A percentile compares a stretch with the other conserved stretches of the same genome.
Evolutionary conservation across 2,329 filamentous ascomycete species (phyloP).

Genomic region (Claviceps sp.): DNA sequence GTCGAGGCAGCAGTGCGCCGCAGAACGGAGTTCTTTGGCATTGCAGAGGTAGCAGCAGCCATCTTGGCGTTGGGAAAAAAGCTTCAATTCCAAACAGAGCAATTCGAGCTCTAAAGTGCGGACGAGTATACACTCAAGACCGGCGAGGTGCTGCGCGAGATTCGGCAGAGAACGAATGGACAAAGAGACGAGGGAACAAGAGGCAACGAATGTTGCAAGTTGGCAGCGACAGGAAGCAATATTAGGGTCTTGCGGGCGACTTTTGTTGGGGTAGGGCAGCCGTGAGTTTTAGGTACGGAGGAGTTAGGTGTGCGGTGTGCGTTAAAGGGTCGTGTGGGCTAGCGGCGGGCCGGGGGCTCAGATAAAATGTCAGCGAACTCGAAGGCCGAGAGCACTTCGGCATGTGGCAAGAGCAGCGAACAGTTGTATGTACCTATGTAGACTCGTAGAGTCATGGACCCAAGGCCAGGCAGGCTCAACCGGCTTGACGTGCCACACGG

Average conservation of each 20-base stretch:
- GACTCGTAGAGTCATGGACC: no score
- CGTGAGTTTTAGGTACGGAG: background rate
- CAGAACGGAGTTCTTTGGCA: constrained; percentile 29
- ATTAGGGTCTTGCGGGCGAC: background rate
- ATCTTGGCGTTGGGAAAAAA: constrained; percentile 21
- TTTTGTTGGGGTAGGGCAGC: constrained; percentile 3
- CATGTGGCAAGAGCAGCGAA: background rate
- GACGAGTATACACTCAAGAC: background rate
- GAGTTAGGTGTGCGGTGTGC: background rate
- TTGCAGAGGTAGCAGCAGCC: constrained; percentile 32
- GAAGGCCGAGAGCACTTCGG: background rate
- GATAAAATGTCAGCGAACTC: background rate
- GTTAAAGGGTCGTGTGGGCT: background rate
- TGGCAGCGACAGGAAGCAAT: background rate
- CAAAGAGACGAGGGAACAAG: background rate
- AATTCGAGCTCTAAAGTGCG: background rate
- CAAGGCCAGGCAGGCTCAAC: no score
- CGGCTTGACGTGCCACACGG: no score
- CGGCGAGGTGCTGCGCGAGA: background rate
- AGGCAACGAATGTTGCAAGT: background rate
- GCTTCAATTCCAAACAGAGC: background rate
- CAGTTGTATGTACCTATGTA: background rate
- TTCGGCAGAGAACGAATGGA: background rate
- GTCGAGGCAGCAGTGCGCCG: constrained; percentile 35
- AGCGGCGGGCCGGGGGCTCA: background rate